Base-by-base conservation (phyloP, 225 moss, liverwort and hornwort species). In the Thuidium tamariscinum region DNA sequence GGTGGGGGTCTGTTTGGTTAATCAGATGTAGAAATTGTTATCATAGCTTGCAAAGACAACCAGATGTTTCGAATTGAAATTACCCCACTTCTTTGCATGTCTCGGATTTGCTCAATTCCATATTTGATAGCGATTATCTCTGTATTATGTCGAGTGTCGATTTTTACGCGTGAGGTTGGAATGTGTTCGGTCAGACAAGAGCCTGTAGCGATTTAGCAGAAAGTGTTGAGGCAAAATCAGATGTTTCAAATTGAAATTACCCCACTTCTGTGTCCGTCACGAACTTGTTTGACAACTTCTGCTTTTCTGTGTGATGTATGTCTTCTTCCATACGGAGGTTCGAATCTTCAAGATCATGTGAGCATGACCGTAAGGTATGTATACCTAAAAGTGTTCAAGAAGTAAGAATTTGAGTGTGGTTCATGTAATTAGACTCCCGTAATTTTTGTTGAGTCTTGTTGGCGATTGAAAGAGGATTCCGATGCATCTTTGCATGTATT, bases 1-100 rank as follows among this genome's bases (percentile, higher is more conserved):
- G 95, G 95, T 87, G 96, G 97, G 56, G 97, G 97, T 80, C 84
- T 99, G 52, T 99, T 97, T 86, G 99, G 97, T 85, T 97, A 90
- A 60, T 68, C 46, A 64, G 57, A 60, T 61, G 37, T 51, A 87
- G 84, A 81, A 71, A 44, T 83, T 82, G 87, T 59, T 61, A 51
- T 69, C 69, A 77, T 46, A 82, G 55, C n/a, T 86, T 71, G 74
- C 75, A 27, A 80, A 11, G 63, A 75, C 81, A 76, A 83, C 60
- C 49, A 82, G 82, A 86, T 86, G 63, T 70, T 89, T 85, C 52
- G 42, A 80, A 83, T 76, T 86, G 75, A 88, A 86, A 74, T 86
- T 51, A 82, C 67, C 79, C 52, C 41, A 51, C 42, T 77, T 83
- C 70, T 74, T 80, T 83, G 80, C 72, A 55, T 86, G 56, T 79